Evolutionary conservation across 2,329 filamentous ascomycete genomes (phyloP), one percentile per base, ranked within the genome.

Genomic region (Epichloe bromicola): DNA sequence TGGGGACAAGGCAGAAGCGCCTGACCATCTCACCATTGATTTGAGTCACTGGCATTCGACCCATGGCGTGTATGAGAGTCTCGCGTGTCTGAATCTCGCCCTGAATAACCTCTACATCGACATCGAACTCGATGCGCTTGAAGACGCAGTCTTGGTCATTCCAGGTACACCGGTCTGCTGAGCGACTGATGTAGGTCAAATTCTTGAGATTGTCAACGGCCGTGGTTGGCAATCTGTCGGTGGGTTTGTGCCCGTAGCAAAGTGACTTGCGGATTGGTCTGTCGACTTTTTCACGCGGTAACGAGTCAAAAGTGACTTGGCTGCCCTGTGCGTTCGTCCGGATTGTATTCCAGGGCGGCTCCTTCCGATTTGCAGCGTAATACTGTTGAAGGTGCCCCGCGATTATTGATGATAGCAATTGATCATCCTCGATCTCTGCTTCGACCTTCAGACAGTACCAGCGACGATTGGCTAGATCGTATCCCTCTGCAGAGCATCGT

Each of bases 71-170:
- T 12, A 55, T 52, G 4, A 55, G 48, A 20, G 41, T 49, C 38
- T 58, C 54, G 33, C 55, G 50, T 12, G 50, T 43, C 19, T 46
- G 53, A 14, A 58, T 57, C 48, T 57, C 56, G 7, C 36, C 43
- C 39, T 55, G 40, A 19, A 56, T 48, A 5, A 50, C 40, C 10
- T 50, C 42, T 26, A 55, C 39, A 40, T 58, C 54, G 34, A 48
- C 46, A 40, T 54, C 52, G 41, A 57, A 58, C 39, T 57, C 57
- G 46, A 58, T 58, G n/a, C 55, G 54, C 48, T 58, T 57, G 45
- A 58, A 58, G 38, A 57, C 54, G 36, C 54, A 56, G 30, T 51
- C 46, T 34, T 48, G 46, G 34, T 37, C 46, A 39, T 40, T 39
- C 55, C 54, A 57, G 2, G 26, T 48, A 46, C 52, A 57, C 5